Evolutionary conservation across 140 eudicot species (phyloP).

Genomic region (Anethum foeniculum): DNA sequence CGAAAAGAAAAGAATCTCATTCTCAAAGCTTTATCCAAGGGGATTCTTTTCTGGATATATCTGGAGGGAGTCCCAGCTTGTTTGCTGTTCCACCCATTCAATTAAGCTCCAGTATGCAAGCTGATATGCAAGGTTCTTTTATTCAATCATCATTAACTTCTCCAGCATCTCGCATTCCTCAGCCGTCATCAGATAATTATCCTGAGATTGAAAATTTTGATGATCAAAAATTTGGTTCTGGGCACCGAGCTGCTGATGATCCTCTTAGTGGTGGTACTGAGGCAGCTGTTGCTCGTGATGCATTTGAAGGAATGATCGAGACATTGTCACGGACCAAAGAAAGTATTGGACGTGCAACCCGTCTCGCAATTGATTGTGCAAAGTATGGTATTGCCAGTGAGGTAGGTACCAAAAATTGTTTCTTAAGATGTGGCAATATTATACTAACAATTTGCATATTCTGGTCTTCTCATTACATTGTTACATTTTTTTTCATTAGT

Average conservation of each 20-base stretch:
- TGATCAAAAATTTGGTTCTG: slow-evolving; percentile 60
- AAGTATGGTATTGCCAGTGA: slow-evolving; percentile 87
- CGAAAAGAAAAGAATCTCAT: slow-evolving; percentile 67
- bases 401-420: slow-evolving; percentile 29
- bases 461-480: neutral
- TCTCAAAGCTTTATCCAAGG: slow-evolving; percentile 40
- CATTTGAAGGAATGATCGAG: slow-evolving; percentile 98
- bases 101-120: slow-evolving; percentile 31
- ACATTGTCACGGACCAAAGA: slow-evolving; percentile 93
- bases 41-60: slow-evolving; percentile 30
- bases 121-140: slow-evolving; percentile 29
- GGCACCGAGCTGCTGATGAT: slow-evolving; percentile 47
- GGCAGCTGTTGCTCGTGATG: slow-evolving; percentile 97
- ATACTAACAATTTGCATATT: neutral
- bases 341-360: slow-evolving; percentile 94
- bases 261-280: slow-evolving; percentile 82
- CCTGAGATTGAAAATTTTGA: slow-evolving; percentile 49
- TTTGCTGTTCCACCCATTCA: slow-evolving; percentile 30
- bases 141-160: slow-evolving; percentile 33
- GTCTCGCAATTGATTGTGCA: slow-evolving; percentile 95
- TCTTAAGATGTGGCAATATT: neutral
- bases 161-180: slow-evolving; percentile 36
- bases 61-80: slow-evolving; percentile 48
- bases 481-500: neutral
- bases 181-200: slow-evolving; percentile 29